Evolutionary conservation across 441 rosid species (phyloP).

Genomic region (Mallotus repandus): DNA sequence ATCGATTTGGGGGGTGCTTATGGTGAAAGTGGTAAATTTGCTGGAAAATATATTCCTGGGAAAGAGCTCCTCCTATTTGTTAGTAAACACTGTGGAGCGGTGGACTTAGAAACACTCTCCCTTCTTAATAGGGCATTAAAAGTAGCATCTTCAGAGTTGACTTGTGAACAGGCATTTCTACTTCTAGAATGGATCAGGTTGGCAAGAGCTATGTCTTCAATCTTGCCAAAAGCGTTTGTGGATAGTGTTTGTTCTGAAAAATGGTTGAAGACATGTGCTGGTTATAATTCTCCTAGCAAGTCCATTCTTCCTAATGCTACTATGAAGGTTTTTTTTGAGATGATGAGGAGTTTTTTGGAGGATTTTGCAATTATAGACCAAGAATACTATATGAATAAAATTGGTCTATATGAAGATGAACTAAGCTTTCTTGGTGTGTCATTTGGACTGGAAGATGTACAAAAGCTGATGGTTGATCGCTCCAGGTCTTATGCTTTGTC

Average conservation of each 20-base stretch:
- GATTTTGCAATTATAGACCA: not conserved
- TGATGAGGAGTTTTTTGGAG: slow-evolving; percentile 2
- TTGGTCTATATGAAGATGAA: slow-evolving; percentile 1
- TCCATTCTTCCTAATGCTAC: slow-evolving; percentile 9
- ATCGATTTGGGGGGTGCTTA: not conserved
- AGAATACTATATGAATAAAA: not conserved
- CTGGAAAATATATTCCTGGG: not conserved
- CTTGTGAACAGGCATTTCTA: not conserved
- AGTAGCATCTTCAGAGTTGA: not conserved
- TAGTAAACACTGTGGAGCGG: not conserved
- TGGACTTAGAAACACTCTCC: not conserved
- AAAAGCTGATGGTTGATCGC: not conserved
- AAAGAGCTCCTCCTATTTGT: slow-evolving; percentile 1
- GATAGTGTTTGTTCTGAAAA: not conserved
- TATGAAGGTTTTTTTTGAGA: not conserved
- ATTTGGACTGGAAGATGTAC: not conserved
- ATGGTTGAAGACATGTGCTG: slow-evolving; percentile 11
- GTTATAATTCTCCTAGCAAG: slow-evolving; percentile 8
- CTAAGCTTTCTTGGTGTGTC: not conserved
- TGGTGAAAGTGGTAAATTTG: slow-evolving; percentile 7
- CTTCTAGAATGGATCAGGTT: slow-evolving; percentile 1
- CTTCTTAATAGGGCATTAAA: not conserved
- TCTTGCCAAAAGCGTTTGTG: not conserved
- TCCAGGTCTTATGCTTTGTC: not conserved
- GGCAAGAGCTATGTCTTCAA: not conserved